These are phyloP conservation scores for Microsporum canis DNA, from an alignment of 2,329 filamentous ascomycete species.

Conservation along the genomic window DNA sequence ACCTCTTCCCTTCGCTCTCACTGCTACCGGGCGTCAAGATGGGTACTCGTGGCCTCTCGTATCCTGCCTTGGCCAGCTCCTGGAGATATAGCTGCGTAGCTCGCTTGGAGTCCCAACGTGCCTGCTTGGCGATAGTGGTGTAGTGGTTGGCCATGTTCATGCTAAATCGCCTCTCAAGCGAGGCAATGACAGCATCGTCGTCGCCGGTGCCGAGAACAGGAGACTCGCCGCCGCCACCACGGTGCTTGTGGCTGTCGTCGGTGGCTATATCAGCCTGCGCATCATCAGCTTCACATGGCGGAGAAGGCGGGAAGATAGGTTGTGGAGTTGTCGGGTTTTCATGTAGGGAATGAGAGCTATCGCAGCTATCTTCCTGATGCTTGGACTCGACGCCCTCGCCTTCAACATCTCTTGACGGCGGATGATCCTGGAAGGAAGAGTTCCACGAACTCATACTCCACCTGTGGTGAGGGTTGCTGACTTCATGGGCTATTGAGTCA, in stretches of 20 bases:
- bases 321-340: constrained; percentile 8
- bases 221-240: not conserved
- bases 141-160: constrained; percentile 26
- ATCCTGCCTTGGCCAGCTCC: constrained; percentile 31
- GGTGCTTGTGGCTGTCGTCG: not conserved
- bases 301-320: constrained; percentile 2
- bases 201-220: not conserved
- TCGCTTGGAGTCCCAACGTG: constrained; percentile 44
- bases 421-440: constrained; percentile 29
- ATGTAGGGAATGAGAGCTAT: constrained; percentile 3
- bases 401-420: not conserved
- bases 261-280: not conserved
- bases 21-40: constrained; percentile 8
- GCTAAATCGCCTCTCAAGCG: constrained; percentile 8
- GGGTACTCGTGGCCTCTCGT: constrained; percentile 17
- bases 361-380: constrained; percentile 5
- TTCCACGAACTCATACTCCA: constrained; percentile 39
- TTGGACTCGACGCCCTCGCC: not conserved
- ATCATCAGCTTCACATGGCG: not conserved
- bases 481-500: constrained; percentile 22
- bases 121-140: constrained; percentile 43
- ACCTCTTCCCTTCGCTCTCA: constrained; percentile 2
- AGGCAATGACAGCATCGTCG: not conserved
- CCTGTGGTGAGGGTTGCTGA: constrained; percentile 24
- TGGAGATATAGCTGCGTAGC: constrained; percentile 46